Evolutionary conservation across 2,329 filamentous ascomycete genomes (phyloP), one percentile per base, ranked within the genome.

Genomic region (Zarea fungicola): DNA sequence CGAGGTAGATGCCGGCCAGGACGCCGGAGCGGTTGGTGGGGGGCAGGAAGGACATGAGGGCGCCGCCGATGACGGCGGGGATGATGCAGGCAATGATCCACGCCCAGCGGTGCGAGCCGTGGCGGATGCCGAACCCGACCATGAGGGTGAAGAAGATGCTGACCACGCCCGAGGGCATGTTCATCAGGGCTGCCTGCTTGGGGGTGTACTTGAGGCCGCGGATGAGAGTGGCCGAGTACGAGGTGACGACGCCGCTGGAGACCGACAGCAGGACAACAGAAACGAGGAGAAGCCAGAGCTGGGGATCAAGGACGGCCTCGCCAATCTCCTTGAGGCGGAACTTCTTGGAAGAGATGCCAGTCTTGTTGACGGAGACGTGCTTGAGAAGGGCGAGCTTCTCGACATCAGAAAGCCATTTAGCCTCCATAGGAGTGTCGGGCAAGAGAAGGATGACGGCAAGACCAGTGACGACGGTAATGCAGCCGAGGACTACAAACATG

Each of bases 401-500:
- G 16, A 70, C 68, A 9, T 71, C 69, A 1, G 70, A 69, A 11
- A 81, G 60, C 51, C 65, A 67, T 9, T 62, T 63, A 3, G 75
- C 65, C 29, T 77, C 72, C 57, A 75, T 76, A 1, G 65, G 77
- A 57, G 52, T 78, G 34, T 69, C 64, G 3, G 67, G 67, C 1
- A 70, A 57, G 32, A 67, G 61, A 21, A 63, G 31, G 26, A 67
- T 56, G 7, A 62, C 62, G 42, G 54, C 58, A 8, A 67, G 37
- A 1, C 65, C 67, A 6, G 68, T 58, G 6, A 58, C 14, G 4
- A 68, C 60, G 2, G 67, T 70, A 21, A 67, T 67, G 5, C 71
- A 68, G 8, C 84, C 84, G 56, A 88, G 81, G 11, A 84, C 76
- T 40, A 87, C 80, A 62, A 88, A 88, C 21, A 87, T 74, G 77